Evolutionary conservation across 768 basidiomycete genomes (phyloP), one percentile per base, ranked within the genome.

Genomic region (Mycena alexandri): DNA sequence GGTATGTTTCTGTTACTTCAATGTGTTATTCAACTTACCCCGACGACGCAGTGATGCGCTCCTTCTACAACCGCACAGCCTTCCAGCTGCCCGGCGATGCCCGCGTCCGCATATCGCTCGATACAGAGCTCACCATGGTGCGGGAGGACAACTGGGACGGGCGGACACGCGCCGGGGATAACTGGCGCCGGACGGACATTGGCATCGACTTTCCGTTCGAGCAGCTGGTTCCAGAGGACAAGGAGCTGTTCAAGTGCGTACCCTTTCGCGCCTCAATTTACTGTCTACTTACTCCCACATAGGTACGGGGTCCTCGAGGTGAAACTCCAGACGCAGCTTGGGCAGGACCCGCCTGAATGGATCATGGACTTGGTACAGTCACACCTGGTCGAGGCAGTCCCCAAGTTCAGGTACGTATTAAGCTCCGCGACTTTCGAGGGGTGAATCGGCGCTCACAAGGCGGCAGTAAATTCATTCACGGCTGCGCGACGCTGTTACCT

Each of bases 11-110:
- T 10, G 24, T 25, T 7, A 14, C 38, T 38, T 38, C 38, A 9
- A 14, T 19, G 21, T 38, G 11, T 36, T 12, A 7, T 43, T 6
- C 36, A 10, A 13, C 24, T 42, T 22, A 43, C 42, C 16, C 0
- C 60, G 16, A 25, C 19, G 16, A 41, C 19, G 11, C 60, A 96
- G 97, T 98, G 42, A 90, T 97, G 91, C 88, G 97, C 21, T 95
- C 96, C 11, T 99, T 98, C 81, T 99, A 99, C 82, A 98, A 98
- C 76, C 93, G 98, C 46, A 99, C 98, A 16, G 98, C 98, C 1
- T 99, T 99, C 85, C 98, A 99, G 79, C 88, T 99, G 24, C 98
- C 98, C 11, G 97, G 97, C 22, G 97, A 99, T 75, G 97, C 96
- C n/a, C 90, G 95, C 57, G 98, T 99, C 42, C 95, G 98, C 56